Evolutionary conservation across 257 asterid genomes (phyloP), one percentile per base, ranked within the genome.

Genomic region (Lithospermum erythrorhizon): DNA sequence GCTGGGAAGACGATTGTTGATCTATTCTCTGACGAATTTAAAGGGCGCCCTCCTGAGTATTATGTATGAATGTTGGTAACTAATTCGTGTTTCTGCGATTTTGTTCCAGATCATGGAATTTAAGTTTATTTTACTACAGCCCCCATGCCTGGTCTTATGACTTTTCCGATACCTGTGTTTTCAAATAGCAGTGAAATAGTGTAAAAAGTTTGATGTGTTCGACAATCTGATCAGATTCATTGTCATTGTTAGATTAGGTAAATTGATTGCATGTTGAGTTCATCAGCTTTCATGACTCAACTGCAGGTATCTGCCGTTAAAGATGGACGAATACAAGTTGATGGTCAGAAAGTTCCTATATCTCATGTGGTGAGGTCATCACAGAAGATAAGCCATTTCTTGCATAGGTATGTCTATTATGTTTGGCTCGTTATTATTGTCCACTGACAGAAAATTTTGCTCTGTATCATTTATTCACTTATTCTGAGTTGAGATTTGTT

Each of bases 311-410:
- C 89, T 67, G 99, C 99, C 53, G 95, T 89, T 68, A 89, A 80
- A 71, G 58, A 82, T 64, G 97, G 97, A 16, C 87, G 99, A 35
- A 89, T 93, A 71, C 95, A 80, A 77, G 97, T 93, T 70, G 95
- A 86, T 77, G 99, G 94, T 52, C 67, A 73, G 78, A 77, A 53
- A 55, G 87, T 93, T 67, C 80, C 95, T 64, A 58, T 80, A 63
- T 84, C 97, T 18, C 74, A 82, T 37, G 79, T 83, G 53, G 94
- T 93, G 57, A 74, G 70, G 56, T 48, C 95, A 17, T 93, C 99
- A 29, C 93, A 93, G 78, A 84, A 89, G 68, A 84, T 93, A 30
- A 93, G 97, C 81, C 99, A 93, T 82, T 93, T 89, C 66, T 27
- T 93, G 73, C 96, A 89, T 87, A 84, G 97, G 99, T 86, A 64